Base-by-base conservation (phyloP, 306 rosid species). In the Lotus japonicus region DNA sequence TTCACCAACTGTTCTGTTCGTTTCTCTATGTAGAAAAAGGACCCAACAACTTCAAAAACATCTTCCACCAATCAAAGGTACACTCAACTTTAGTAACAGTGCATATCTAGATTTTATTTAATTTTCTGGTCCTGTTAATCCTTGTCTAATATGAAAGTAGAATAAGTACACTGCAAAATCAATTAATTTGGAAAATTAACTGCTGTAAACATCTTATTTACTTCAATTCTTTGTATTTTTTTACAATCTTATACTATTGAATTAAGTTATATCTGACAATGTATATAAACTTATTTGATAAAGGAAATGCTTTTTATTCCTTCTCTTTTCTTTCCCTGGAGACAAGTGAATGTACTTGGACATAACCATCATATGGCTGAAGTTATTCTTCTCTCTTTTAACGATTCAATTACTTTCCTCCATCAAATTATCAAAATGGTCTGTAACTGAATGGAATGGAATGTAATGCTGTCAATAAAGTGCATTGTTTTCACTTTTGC, bases 21-120 rank as follows among this genome's bases (percentile, higher is more conserved):
- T 74, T 77, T 51, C 42, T 61, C 28, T 45, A 1, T 80, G 85
- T 80, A 94, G 98, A 86, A 82, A 79, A 89, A 92, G 79, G 95
- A 82, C 72, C 89, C 87, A 60, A 21, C 66, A 31, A 75, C 82
- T 64, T 64, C 74, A 7, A 80, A 77, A 66, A 66, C 70, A 53
- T 10, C 86, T 45, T 64, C 57, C 50, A 38, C 80, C 42, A 55
- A 76, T 86, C 84, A 76, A 76, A 88, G 98, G 96, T 94, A 77
- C 72, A 77, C 74, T 42, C 36, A 39, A 39, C 43, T 45, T 45
- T 65, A 65, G 52, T 11, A 41, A 19, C 42, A 44, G 42, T 59
- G 12, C 45, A 28, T 2, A 19, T 58, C 26, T 60, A 50, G 11
- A 36, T 17, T 66, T 56, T 31, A 43, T 23, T 54, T 46, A 33